These are phyloP conservation scores for Fraxinus dipetala DNA, from an alignment of 305 asterid species.

Conservation along the genomic window DNA sequence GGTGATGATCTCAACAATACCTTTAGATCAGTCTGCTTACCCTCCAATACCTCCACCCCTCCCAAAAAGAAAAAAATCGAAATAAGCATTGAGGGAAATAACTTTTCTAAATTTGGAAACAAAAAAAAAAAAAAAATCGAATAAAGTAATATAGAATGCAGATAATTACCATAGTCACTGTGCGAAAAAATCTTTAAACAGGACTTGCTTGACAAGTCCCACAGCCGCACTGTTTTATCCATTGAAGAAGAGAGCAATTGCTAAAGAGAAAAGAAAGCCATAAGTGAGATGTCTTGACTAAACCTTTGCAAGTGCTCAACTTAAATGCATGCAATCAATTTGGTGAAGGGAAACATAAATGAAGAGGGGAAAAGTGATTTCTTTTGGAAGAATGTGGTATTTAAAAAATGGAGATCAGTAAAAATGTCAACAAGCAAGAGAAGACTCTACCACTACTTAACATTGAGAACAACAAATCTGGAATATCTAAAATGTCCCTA, in stretches of 20 bases:
- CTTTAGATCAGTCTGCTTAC: neutral
- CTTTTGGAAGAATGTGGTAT: neutral
- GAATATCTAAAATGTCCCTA: neutral
- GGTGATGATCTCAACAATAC: neutral
- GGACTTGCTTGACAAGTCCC: conserved; percentile 16
- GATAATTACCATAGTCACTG: conserved; percentile 25
- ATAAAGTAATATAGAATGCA: neutral
- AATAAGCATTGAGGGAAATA: neutral
- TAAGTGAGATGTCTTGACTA: neutral
- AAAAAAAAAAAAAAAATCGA: neutral
- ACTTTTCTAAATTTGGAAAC: neutral
- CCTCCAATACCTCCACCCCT: neutral
- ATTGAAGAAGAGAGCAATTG: neutral
- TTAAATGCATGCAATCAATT: neutral
- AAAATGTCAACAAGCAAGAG: neutral
- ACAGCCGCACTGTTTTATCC: neutral
- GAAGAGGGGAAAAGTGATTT: neutral
- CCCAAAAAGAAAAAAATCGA: neutral
- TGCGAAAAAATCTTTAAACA: neutral
- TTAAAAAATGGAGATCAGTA: neutral
- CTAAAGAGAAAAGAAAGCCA: neutral
- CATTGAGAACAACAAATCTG: neutral
- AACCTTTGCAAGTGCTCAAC: neutral
- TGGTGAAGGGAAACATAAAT: neutral
- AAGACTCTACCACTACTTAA: neutral